phyloP scores from a whole-genome alignment of 163 green algal species.

The Chlorella variabilis region DNA sequence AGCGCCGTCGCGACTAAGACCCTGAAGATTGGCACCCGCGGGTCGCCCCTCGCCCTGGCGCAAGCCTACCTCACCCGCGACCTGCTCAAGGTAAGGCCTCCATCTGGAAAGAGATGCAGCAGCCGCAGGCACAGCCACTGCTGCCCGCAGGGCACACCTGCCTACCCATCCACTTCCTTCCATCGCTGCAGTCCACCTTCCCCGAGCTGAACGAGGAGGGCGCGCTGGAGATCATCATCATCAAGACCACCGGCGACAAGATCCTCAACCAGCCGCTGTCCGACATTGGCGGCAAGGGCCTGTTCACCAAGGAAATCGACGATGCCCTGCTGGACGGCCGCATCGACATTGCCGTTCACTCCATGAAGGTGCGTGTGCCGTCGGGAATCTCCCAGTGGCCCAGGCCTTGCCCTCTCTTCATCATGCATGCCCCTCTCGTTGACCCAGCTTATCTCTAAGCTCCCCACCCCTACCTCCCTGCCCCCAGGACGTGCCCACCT shows the following conservation, averaged over 20 bases:
- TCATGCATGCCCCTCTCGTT: neutral
- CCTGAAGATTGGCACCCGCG: conserved; percentile 90
- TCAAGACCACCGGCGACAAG: conserved; percentile 99
- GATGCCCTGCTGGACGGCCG: conserved; percentile 92
- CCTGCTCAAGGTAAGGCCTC: conserved; percentile 81
- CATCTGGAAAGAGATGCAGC: neutral
- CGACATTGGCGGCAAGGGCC: conserved; percentile 99
- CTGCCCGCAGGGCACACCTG: neutral
- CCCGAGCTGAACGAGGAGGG: conserved; percentile 91
- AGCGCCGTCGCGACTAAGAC: conserved; percentile 28
- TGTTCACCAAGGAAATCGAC: conserved; percentile 99
- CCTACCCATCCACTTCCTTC: neutral
- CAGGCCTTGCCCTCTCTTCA: neutral
- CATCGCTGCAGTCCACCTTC: conserved; percentile 58
- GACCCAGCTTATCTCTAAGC: neutral
- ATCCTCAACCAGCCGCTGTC: conserved; percentile 96
- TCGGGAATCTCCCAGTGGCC: neutral
- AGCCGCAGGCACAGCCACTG: neutral
- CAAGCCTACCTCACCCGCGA: conserved; percentile 98
- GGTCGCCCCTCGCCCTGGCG: conserved; percentile 93
- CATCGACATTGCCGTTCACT: conserved; percentile 99
- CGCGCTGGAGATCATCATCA: conserved; percentile 97
- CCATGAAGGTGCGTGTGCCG: conserved; percentile 92
- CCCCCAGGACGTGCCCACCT: conserved; percentile 96
- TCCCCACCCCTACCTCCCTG: neutral